Percentiles rank a stretch among this genome's conserved stretches.
Conservation (phyloP, 352 stramenopile genomes). For the Peronospora destructor region DNA sequence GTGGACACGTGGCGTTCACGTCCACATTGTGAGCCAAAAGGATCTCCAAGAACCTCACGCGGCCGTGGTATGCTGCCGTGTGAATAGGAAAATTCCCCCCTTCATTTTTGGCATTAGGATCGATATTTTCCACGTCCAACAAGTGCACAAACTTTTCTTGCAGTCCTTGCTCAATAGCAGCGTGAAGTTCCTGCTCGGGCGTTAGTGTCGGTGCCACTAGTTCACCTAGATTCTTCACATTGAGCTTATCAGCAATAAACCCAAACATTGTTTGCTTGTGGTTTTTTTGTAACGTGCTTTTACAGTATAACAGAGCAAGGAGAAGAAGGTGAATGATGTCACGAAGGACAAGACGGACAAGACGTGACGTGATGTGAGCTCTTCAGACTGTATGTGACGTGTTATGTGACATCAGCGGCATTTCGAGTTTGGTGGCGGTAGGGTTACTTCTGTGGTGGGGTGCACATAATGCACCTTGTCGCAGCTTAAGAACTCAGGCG, state of each 20-base stretch:
- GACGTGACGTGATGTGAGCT: too few relatives aligned
- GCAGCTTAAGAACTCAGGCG: too few relatives aligned
- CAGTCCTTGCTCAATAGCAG: constrained; percentile 66
- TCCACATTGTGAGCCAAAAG: constrained; percentile 62
- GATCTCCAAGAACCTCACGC: constrained; percentile 65
- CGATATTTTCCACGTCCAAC: constrained; percentile 65
- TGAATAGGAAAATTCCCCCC: constrained; percentile 81
- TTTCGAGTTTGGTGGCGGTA: too few relatives aligned
- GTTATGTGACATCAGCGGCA: too few relatives aligned
- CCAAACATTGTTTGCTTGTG: constrained; percentile 59
- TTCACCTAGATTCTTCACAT: constrained; percentile 85
- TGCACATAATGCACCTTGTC: too few relatives aligned
- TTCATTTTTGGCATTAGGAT: constrained; percentile 59
- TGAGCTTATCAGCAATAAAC: constrained; percentile 85
- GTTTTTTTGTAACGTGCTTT: too few relatives aligned
- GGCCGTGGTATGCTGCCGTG: constrained; percentile 78
- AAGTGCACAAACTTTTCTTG: constrained; percentile 64
- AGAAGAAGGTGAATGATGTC: not conserved
- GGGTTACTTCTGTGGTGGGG: too few relatives aligned
- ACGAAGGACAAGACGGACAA: too few relatives aligned
- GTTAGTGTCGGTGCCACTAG: constrained; percentile 81
- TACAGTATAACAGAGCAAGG: not conserved
- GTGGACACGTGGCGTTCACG: constrained; percentile 55
- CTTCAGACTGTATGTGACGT: too few relatives aligned
- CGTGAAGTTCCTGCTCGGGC: constrained; percentile 80